Percentiles rank a stretch among this genome's conserved stretches.
phyloP scores from a whole-genome alignment of 2,329 filamentous ascomycete species.

The Microsporum canis region DNA sequence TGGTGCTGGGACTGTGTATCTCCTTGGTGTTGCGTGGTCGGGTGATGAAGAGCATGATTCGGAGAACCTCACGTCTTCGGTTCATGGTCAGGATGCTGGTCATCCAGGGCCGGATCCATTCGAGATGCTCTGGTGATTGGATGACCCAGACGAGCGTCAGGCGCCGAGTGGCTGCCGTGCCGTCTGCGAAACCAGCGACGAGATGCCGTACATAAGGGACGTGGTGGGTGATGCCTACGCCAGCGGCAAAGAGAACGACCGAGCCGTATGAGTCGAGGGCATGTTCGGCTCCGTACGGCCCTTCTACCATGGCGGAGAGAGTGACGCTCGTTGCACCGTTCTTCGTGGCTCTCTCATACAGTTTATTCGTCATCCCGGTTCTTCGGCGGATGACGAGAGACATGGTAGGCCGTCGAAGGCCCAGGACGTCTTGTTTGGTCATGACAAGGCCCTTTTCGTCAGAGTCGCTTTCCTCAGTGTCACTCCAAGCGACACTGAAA shows the following conservation, averaged over 20 bases:
- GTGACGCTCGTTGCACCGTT: slow-evolving; percentile 45
- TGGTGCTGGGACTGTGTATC: slow-evolving; percentile 62
- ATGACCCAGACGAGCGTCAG: slow-evolving; percentile 87
- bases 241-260: slow-evolving; percentile 77
- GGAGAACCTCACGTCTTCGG: slow-evolving; percentile 67
- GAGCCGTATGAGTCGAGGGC: slow-evolving; percentile 87
- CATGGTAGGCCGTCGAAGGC: slow-evolving; percentile 46
- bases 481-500: slow-evolving; percentile 66
- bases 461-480: slow-evolving; percentile 41
- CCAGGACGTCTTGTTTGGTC: slow-evolving; percentile 42
- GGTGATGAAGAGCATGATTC: slow-evolving; percentile 83
- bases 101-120: slow-evolving; percentile 89
- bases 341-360: slow-evolving; percentile 58
- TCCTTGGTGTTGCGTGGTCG: slow-evolving; percentile 73
- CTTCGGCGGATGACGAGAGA: slow-evolving; percentile 80
- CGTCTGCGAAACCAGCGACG: slow-evolving; percentile 55
- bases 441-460: slow-evolving; percentile 35
- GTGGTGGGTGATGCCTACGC: slow-evolving; percentile 91
- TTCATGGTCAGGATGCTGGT: slow-evolving; percentile 66
- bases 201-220: slow-evolving; percentile 75
- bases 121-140: slow-evolving; percentile 74
- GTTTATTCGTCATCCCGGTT: slow-evolving; percentile 73
- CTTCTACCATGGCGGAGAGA: slow-evolving; percentile 68
- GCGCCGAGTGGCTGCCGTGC: slow-evolving; percentile 67
- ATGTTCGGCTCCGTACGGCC: slow-evolving; percentile 76